Conservation (phyloP, 164 flowering plant species). For the Aristolochia californica region DNA sequence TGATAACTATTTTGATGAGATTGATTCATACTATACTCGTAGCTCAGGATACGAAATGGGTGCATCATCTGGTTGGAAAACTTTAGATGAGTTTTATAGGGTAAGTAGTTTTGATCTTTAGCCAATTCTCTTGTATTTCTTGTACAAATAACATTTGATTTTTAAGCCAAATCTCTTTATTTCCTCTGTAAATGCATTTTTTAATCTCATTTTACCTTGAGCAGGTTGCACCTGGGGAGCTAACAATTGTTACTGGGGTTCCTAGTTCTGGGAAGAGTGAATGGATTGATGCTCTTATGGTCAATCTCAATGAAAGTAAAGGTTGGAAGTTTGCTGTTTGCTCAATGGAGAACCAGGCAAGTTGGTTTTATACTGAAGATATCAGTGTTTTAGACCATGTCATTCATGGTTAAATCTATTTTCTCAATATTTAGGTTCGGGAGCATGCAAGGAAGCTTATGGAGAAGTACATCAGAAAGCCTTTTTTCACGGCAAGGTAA, state of each 20-base stretch:
- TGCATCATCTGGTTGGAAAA: constrained; percentile 82
- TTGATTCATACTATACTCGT: constrained; percentile 71
- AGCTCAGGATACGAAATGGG: constrained; percentile 62
- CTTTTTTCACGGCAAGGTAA: constrained; percentile 69
- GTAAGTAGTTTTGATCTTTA: constrained; percentile 29
- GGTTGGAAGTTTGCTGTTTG: constrained; percentile 95
- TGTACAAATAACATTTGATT: background rate
- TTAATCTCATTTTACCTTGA: constrained; percentile 1
- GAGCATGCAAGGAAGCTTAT: constrained; percentile 96
- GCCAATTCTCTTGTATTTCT: background rate
- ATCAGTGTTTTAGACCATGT: background rate
- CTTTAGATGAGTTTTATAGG: constrained; percentile 50
- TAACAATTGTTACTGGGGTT: constrained; percentile 88
- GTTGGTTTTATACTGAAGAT: background rate
- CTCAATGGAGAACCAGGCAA: constrained; percentile 94
- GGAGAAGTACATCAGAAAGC: constrained; percentile 83
- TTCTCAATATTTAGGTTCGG: constrained; percentile 44
- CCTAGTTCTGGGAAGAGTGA: constrained; percentile 99
- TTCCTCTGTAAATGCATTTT: background rate
- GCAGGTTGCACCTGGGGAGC: constrained; percentile 94
- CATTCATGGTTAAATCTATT: background rate
- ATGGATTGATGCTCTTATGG: constrained; percentile 97
- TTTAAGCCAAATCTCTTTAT: background rate
- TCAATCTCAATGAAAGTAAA: constrained; percentile 58
- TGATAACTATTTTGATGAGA: constrained; percentile 62